Evolutionary conservation across 768 basidiomycete species (phyloP).

Genomic region (Pleurotus djamor): DNA sequence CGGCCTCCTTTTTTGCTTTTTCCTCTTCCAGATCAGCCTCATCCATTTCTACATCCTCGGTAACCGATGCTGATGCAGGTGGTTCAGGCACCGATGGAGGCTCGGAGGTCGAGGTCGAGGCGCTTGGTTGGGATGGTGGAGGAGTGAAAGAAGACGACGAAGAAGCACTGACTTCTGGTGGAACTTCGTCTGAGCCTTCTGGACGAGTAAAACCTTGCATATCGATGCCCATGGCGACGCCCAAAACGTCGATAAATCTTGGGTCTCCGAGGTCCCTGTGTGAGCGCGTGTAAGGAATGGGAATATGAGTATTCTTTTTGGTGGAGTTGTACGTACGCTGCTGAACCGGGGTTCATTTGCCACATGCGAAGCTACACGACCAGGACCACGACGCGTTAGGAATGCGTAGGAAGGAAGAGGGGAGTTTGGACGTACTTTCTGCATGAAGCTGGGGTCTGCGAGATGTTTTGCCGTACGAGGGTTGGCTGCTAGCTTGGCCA

Average conservation of each 20-base stretch:
- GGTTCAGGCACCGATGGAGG: slow-evolving; percentile 29
- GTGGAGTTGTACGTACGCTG: slow-evolving; percentile 41
- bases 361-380: slow-evolving; percentile 53
- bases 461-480: slow-evolving; percentile 85
- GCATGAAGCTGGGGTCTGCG: slow-evolving; percentile 79
- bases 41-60: slow-evolving; percentile 67
- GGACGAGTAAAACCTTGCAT: slow-evolving; percentile 80
- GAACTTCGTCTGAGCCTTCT: slow-evolving; percentile 81
- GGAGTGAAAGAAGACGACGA: slow-evolving; percentile 31
- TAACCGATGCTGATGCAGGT: slow-evolving; percentile 17
- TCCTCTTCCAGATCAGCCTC: slow-evolving; percentile 69
- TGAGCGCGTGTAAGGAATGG: slow-evolving; percentile 7
- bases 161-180: slow-evolving; percentile 36
- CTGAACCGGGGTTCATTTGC: slow-evolving; percentile 67
- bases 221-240: slow-evolving; percentile 91
- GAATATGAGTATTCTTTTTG: background rate
- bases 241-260: slow-evolving; percentile 92
- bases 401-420: background rate
- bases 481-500: slow-evolving; percentile 83
- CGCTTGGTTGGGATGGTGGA: slow-evolving; percentile 40
- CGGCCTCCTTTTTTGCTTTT: slow-evolving; percentile 72
- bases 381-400: background rate
- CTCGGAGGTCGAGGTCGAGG: slow-evolving; percentile 28
- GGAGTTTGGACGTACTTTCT: slow-evolving; percentile 17
- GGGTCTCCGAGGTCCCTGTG: slow-evolving; percentile 70